Evolutionary conservation across 139 green algal species (phyloP).

Genomic region (Coccomyxa sp.): DNA sequence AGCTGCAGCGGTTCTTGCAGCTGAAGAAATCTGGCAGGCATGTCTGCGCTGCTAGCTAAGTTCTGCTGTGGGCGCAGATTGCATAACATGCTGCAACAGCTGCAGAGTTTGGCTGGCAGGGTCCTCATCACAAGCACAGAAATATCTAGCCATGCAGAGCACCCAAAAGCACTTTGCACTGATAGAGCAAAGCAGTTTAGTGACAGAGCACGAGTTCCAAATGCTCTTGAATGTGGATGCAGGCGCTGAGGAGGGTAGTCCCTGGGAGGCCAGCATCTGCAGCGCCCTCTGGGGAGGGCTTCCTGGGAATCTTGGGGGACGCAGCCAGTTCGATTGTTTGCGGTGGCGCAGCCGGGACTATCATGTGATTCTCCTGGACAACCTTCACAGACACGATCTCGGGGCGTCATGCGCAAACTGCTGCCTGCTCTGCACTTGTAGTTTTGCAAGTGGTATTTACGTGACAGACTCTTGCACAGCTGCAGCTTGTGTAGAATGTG

Average conservation of each 20-base stretch:
- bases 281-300: background rate
- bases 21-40: background rate
- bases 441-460: background rate
- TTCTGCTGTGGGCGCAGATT: no score
- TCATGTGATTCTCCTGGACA: slow-evolving; percentile 23
- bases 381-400: background rate
- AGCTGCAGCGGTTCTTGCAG: background rate
- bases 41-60: background rate
- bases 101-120: no score
- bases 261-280: slow-evolving; percentile 16
- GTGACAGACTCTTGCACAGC: background rate
- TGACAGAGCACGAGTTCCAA: no score
- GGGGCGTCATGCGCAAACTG: background rate
- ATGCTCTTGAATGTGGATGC: no score
- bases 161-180: no score
- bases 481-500: background rate
- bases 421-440: background rate
- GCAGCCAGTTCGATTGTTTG: slow-evolving; percentile 50
- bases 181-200: no score
- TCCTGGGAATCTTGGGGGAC: slow-evolving; percentile 26
- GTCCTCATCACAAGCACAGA: no score
- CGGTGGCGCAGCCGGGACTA: slow-evolving; percentile 58
- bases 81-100: no score
- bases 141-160: no score
- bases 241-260: slow-evolving; percentile 18